Percentiles rank a stretch among this genome's conserved stretches.
Conservation (phyloP, 768 basidiomycete genomes). For the Panus rudis region DNA sequence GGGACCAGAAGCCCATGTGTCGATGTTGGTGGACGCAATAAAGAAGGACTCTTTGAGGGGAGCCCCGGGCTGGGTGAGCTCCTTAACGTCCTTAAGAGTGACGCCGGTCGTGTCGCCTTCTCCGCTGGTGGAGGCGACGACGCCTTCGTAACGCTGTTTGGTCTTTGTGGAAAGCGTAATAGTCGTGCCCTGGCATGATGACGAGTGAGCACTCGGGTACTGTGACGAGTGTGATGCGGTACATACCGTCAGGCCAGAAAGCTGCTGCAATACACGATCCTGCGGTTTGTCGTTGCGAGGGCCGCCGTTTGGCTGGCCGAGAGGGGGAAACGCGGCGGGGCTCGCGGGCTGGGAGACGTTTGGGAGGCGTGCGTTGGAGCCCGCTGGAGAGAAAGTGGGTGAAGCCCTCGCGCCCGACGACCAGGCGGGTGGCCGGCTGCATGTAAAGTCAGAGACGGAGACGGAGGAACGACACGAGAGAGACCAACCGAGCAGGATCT, state of each 20-base stretch:
- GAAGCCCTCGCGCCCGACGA: slow-evolving; percentile 59
- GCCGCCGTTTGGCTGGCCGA: slow-evolving; percentile 38
- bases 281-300: slow-evolving; percentile 39
- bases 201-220: not conserved
- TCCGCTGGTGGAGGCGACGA: slow-evolving; percentile 47
- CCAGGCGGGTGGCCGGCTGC: slow-evolving; percentile 52
- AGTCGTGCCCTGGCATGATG: slow-evolving; percentile 74
- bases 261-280: slow-evolving; percentile 56
- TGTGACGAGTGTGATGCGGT: slow-evolving; percentile 1
- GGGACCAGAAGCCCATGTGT: slow-evolving; percentile 65
- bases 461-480: slow-evolving; percentile 8
- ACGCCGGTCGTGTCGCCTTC: slow-evolving; percentile 71
- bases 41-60: slow-evolving; percentile 67
- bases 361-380: slow-evolving; percentile 34
- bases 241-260: slow-evolving; percentile 68
- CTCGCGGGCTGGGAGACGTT: slow-evolving; percentile 28
- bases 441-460: not conserved
- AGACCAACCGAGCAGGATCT: slow-evolving; percentile 41
- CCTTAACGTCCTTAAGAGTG: slow-evolving; percentile 72
- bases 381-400: slow-evolving; percentile 58
- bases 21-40: slow-evolving; percentile 67
- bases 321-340: slow-evolving; percentile 20
- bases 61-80: slow-evolving; percentile 56
- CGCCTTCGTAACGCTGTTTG: slow-evolving; percentile 67
- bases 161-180: slow-evolving; percentile 72